Evolutionary conservation across 345 rosid species (phyloP), one percentile per base, ranked within the genome.

Genomic region (Heritiera fomes): DNA sequence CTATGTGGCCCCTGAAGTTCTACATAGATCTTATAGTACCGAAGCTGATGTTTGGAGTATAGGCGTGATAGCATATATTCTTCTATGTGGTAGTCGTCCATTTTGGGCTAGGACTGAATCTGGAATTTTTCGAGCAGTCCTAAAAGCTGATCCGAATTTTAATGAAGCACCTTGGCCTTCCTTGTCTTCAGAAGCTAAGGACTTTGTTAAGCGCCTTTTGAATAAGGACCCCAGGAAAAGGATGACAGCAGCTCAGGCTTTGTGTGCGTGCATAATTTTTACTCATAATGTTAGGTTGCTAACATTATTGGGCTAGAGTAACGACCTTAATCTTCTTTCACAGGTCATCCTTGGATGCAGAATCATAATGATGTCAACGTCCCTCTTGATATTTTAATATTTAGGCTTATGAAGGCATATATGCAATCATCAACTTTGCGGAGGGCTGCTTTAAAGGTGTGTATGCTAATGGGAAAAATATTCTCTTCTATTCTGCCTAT

Each of bases 1-100:
- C 82, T 96, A 96, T 65, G 98, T 96, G 77, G 98, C 98, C 70
- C 99, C 99, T 41, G 99, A 96, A 90, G 99, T 96, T 81, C 89
- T 96, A 62, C 97, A 92, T 79, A 90, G 98, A 86, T 91, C 95
- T 79, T 96, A 96, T 80, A 83, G 87, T 83, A 88, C 97, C 6
- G 99, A 96, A 83, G 99, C 99, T 6, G 99, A 96, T 89, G 97
- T 91, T 30, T 96, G 99, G 99, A 96, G 99, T 80, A 71, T 93
- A 61, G 99, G 99, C n/a, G 98, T 96, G 18, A 92, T 96, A 72
- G 90, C 97, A 18, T 96, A 94, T 84, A 96, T 96, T 86, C 98
- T 96, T 13, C 80, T 96, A 77, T 90, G 99, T 59, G 98, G 99
- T 60, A 90, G 98, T 84, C 94, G 99, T 78, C 99, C 99, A 63